Evolutionary conservation across 2,329 filamentous ascomycete genomes (phyloP), one percentile per base, ranked within the genome.

Genomic region (Truncatella angustata): DNA sequence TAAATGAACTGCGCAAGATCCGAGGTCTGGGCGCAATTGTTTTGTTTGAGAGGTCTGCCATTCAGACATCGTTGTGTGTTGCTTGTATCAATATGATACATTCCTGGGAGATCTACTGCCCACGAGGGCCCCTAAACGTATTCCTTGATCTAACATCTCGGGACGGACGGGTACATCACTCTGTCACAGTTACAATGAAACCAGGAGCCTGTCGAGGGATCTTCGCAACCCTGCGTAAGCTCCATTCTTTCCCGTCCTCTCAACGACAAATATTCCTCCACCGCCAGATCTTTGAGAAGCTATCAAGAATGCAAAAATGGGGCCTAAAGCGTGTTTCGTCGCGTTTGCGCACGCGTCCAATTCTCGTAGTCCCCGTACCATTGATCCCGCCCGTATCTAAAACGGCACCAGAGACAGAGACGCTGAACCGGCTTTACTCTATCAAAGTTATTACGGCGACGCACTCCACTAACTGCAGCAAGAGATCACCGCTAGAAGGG

Each of bases 121-220:
- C 11, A 24, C 21, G 6, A 28, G 5, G 23, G 23, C 21, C 40
- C 28, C 21, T 16, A 35, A 18, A 40, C 30, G n/a, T 10, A 21
- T 49, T 37, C 28, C 45, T 35, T 35, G 47, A 50, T 50, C 49
- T 44, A 39, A 26, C 24, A 43, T 45, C 49, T 45, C 49, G 49
- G 37, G 26, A 44, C 12, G 39, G 39, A 51, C 49, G 40, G 39
- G 49, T 7, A 39, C 20, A 30, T 16, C 24, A 30, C 11, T 20
- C 39, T 39, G 35, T 40, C 35, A 30, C 32, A 5, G 12, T 18
- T 14, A 16, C 28, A 44, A 28, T 39, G 37, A 51, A 30, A 45
- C 49, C 49, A 21, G 49, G 49, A 51, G 49, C 37, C 49, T 44
- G 49, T n/a, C n/a, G 20, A 16, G 37, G 35, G 42, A 36, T 24